Evolutionary conservation across 2,329 filamentous ascomycete genomes (phyloP), one percentile per base, ranked within the genome.

Genomic region (Fusarium sp.): DNA sequence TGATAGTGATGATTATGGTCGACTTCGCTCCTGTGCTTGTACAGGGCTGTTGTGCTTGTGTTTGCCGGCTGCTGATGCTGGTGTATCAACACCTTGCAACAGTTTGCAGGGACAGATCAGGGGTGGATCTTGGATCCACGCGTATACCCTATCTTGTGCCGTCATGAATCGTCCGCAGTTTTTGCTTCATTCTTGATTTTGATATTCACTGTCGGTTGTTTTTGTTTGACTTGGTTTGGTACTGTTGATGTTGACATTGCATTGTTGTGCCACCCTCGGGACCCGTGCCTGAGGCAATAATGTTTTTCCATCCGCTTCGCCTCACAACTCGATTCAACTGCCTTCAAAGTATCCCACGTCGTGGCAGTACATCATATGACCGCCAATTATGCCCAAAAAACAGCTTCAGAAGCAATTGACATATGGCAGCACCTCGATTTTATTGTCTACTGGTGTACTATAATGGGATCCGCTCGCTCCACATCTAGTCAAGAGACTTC

Each of bases 361-460:
- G 18, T 19, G 10, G 37, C 19, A 21, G 19, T 12, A 19, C 19
- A 8, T 21, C 2, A 21, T 12, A 21, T 38, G 19, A 21, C 21
- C 37, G 18, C 10, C 18, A 38, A 21, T 1, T 2, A 38, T 38
- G 37, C 10, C 21, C 37, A 21, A 38, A 7, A 11, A 7, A 16
- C 18, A 21, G 10, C 19, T 38, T 38, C 37, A 21, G 19, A 21
- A 38, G 19, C 37, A 38, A 38, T 21, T 38, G 11, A 11, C 11
- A 38, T 21, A 21, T 21, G 7, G 37, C 3, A 8, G 1, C 37
- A 12, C 10, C 19, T 8, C 7, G 16, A 19, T 44, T 44, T 1
- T 19, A 44, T 10, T 25, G 41, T 10, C 10, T 25, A 11, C 23
- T 8, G 0, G 9, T 7, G 5, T 4, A 0, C 3, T 38, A 7